A percentile compares a stretch with the other conserved stretches of the same genome.
Conservation (phyloP, 139 green algal species). For the Chloropicon primus region DNA sequence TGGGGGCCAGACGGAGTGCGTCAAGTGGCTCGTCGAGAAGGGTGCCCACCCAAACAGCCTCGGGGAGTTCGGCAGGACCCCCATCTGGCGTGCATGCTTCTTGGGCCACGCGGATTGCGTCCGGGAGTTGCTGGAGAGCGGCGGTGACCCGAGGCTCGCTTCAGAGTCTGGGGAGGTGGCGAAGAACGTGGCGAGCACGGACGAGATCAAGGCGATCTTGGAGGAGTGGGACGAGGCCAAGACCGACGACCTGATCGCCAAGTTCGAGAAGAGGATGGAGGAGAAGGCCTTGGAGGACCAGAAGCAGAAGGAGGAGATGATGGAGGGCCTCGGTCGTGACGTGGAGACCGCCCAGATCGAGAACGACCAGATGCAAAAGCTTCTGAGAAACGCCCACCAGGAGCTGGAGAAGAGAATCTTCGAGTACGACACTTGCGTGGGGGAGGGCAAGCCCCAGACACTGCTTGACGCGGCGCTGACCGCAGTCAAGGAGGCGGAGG, state of each 20-base stretch:
- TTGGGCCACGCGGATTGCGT: slow-evolving; percentile 27
- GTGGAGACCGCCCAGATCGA: slow-evolving; percentile 10
- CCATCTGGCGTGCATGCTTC: slow-evolving; percentile 36
- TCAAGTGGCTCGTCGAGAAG: slow-evolving; percentile 15
- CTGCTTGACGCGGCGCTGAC: slow-evolving; percentile 19
- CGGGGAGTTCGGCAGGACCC: slow-evolving; percentile 35
- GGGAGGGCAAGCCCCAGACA: slow-evolving; percentile 25
- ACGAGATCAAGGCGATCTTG: slow-evolving; percentile 18
- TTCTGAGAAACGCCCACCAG: slow-evolving; percentile 16
- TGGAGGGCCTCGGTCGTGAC: slow-evolving; percentile 8
- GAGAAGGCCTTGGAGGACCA: neutral
- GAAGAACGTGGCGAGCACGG: slow-evolving; percentile 15
- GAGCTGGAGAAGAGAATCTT: slow-evolving; percentile 44
- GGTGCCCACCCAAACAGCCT: slow-evolving; percentile 30
- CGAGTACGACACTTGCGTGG: slow-evolving; percentile 42
- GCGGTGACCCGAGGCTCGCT: slow-evolving; percentile 28
- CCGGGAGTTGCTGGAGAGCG: slow-evolving; percentile 21
- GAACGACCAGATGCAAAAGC: slow-evolving; percentile 6
- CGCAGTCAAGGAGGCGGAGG: slow-evolving; percentile 13
- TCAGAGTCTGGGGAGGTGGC: slow-evolving; percentile 29
- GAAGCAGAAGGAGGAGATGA: slow-evolving; percentile 1
- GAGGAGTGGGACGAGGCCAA: slow-evolving; percentile 16
- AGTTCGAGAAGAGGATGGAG: slow-evolving; percentile 1
- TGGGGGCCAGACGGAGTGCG: slow-evolving; percentile 9
- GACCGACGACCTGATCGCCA: slow-evolving; percentile 20